Conservation (phyloP, 768 basidiomycete genomes). For the Pulveroboletus frians region DNA sequence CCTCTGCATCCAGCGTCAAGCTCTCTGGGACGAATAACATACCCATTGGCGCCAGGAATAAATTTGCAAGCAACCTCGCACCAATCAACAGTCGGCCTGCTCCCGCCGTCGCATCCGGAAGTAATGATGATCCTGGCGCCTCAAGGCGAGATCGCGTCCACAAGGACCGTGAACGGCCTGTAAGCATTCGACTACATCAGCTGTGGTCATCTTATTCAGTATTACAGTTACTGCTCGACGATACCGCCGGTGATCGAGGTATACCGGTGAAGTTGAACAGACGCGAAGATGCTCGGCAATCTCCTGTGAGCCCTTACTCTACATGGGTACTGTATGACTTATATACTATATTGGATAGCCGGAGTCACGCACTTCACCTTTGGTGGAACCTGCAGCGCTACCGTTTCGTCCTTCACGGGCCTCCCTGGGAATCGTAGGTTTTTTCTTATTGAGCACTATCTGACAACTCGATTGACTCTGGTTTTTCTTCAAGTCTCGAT, state of each 20-base stretch:
- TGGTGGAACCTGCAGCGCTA: constrained; percentile 5
- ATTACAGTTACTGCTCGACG: constrained; percentile 17
- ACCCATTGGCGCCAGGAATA: constrained; percentile 28
- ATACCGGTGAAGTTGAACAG: background rate
- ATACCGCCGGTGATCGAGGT: background rate
- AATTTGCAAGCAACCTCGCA: constrained; percentile 11
- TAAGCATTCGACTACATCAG: constrained; percentile 3
- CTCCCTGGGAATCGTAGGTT: constrained; percentile 14
- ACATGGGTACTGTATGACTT: background rate
- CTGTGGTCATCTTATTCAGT: constrained; percentile 5
- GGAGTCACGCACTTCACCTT: constrained; percentile 3
- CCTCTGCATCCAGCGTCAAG: constrained; percentile 18
- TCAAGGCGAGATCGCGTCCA: constrained; percentile 12
- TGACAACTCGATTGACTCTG: background rate
- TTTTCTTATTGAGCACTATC: background rate
- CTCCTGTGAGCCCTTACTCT: constrained; percentile 16
- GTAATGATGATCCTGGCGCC: constrained; percentile 19
- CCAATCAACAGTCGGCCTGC: constrained; percentile 1
- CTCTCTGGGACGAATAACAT: constrained; percentile 31
- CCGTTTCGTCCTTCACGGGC: constrained; percentile 16
- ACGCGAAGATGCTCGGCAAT: constrained; percentile 11
- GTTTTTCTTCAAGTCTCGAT: constrained; percentile 24
- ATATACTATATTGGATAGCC: constrained; percentile 9
- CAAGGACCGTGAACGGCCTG: constrained; percentile 23
- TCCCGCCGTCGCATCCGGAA: constrained; percentile 5